phyloP scores from a whole-genome alignment of 2,329 filamentous ascomycete genomes.

The Aureobasidium sp. region DNA sequence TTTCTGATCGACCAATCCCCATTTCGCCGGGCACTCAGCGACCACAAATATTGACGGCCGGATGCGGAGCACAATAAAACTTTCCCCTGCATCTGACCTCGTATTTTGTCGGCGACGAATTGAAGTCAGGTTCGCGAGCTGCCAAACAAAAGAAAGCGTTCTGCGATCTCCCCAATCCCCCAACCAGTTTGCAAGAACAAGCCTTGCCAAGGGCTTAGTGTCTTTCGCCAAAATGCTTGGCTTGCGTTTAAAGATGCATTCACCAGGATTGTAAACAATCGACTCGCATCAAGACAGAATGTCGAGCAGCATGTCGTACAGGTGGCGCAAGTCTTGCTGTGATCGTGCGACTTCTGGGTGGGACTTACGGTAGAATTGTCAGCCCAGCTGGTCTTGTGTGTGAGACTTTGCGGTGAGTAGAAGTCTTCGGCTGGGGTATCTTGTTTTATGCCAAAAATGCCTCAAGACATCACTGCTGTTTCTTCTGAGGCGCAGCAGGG shows the following conservation, averaged over 20 bases:
- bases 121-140: background rate
- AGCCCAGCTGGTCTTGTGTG: background rate
- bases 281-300: background rate
- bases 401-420: background rate
- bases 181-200: slow-evolving; percentile 4
- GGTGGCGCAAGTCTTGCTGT: background rate
- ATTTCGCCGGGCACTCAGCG: background rate
- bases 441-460: slow-evolving; percentile 4
- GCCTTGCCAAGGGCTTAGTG: slow-evolving; percentile 2
- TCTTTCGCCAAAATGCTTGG: slow-evolving; percentile 2
- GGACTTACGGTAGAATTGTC: background rate
- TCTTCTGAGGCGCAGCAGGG: background rate
- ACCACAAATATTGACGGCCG: background rate
- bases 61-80: slow-evolving; percentile 1
- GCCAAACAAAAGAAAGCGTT: background rate
- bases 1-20: slow-evolving; percentile 15
- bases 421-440: background rate
- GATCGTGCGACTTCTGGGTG: background rate
- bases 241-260: background rate
- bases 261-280: background rate
- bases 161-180: slow-evolving; percentile 3
- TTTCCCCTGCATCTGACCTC: background rate
- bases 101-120: background rate
- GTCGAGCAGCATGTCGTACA: background rate
- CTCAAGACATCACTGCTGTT: slow-evolving; percentile 8